Base-by-base conservation (phyloP, 768 basidiomycete genomes). In the Boletus insuetus region DNA sequence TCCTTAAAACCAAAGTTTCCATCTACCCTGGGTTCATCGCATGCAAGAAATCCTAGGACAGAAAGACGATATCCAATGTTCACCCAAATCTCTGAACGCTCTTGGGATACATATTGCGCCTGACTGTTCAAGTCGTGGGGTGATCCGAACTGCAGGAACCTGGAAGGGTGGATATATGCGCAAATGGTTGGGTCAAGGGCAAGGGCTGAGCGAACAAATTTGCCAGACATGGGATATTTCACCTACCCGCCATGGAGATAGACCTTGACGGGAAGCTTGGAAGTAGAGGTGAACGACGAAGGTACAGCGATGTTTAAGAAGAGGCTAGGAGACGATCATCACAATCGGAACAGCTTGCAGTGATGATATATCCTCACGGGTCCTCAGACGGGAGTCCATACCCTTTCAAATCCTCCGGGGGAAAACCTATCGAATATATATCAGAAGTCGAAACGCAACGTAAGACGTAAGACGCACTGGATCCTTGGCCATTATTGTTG, bases 1-100 rank as follows among this genome's bases (percentile, higher is more conserved):
- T 91, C 89, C 68, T 89, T 89, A 73, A 91, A 91, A 1, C 89
- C 88, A 64, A 85, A 89, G 62, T 91, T 91, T 9, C 89, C 88
- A 17, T 74, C 73, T 26, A 91, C 65, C 31, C 69, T 63, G 4
- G 86, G 86, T 54, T 80, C 67, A 47, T 86, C 84, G 58, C 78
- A 79, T 0, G 86, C 87, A 13, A 91, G 71, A 61, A 89, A 92
- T 0, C 88, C 88, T 59, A 90, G 84, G 1, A 79, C 87, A 0
- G 86, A 87, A 12, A 90, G 72, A 19, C 88, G 82, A 64, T 90
- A 89, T 31, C 86, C 88, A 13, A 89, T 79, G 62, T 88, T 86
- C 9, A 91, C 83, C 79, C 84, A 85, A 14, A 91, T 78, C 69
- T 89, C 83, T 13, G 79, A 79, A 26, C 82, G 75, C 56, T 82